These are phyloP conservation scores for Populus pruinosa DNA, from an alignment of 345 rosid species.

Conservation along the genomic window DNA sequence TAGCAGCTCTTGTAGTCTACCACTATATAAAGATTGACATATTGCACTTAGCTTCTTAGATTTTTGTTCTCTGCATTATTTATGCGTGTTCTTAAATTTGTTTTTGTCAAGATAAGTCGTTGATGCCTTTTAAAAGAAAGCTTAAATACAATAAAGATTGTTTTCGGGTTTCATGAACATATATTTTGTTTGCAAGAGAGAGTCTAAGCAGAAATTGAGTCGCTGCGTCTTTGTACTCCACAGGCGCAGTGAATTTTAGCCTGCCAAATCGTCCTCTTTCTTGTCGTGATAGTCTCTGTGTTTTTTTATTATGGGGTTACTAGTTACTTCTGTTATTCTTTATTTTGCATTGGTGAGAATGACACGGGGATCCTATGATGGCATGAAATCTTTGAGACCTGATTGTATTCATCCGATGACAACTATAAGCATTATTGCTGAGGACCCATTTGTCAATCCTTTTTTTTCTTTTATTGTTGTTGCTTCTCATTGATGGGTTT, in stretches of 20 bases:
- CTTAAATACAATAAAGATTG: not conserved
- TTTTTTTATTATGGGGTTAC: not conserved
- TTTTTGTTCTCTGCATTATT: not conserved
- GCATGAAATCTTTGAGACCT: conserved; percentile 60
- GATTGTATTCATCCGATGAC: conserved; percentile 40
- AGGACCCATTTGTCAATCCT: conserved; percentile 23
- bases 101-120: not conserved
- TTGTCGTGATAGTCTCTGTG: not conserved
- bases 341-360: not conserved
- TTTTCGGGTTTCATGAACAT: conserved; percentile 15
- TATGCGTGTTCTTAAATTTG: not conserved
- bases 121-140: conserved; percentile 28
- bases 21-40: not conserved
- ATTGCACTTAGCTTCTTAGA: not conserved
- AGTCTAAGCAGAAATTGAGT: conserved; percentile 53
- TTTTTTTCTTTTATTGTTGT: not conserved
- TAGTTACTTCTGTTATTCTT: no score
- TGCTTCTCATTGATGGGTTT: not conserved
- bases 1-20: not conserved
- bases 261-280: conserved; percentile 24
- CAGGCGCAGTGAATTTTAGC: conserved; percentile 44
- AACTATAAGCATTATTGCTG: conserved; percentile 40
- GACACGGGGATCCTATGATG: conserved; percentile 43
- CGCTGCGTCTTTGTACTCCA: conserved; percentile 27
- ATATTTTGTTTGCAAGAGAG: conserved; percentile 15